A percentile compares a stretch with the other conserved stretches of the same genome.
Evolutionary conservation across 495 filamentous ascomycete species (phyloP).

Genomic region (Penicillium riverlandense): DNA sequence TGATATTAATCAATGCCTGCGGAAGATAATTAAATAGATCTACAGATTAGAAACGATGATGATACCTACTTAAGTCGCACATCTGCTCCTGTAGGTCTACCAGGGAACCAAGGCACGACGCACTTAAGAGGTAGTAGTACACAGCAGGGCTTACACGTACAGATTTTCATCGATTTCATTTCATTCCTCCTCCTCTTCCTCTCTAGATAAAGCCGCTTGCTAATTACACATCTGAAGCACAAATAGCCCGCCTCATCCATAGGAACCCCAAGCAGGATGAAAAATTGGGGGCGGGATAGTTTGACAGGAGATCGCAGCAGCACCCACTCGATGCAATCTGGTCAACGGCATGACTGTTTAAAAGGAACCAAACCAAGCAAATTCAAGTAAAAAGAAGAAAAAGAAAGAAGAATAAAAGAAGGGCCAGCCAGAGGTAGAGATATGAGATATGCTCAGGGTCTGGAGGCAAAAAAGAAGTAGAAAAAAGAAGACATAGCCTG

Average conservation of each 20-base stretch:
- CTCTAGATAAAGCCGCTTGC: slow-evolving; percentile 5
- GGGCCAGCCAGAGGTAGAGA: slow-evolving; percentile 1
- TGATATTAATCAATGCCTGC: too few species aligned
- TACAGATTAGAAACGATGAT: too few species aligned
- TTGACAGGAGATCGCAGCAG: slow-evolving; percentile 9
- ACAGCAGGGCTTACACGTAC: too few species aligned
- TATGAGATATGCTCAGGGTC: slow-evolving; percentile 1
- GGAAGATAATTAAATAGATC: too few species aligned
- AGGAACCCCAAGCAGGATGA: slow-evolving; percentile 7
- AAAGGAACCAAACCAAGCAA: slow-evolving; percentile 4
- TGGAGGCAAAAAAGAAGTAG: slow-evolving; percentile 7
- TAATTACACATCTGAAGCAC: slow-evolving; percentile 20
- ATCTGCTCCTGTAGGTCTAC: too few species aligned
- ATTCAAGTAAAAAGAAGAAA: slow-evolving; percentile 10
- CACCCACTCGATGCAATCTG: slow-evolving; percentile 12
- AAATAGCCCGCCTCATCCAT: slow-evolving; percentile 2
- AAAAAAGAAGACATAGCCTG: slow-evolving; percentile 25
- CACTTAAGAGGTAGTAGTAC: too few species aligned
- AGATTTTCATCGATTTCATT: slow-evolving; percentile 15
- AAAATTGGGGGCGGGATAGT: slow-evolving; percentile 5
- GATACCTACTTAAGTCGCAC: too few species aligned
- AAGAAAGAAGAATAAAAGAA: slow-evolving; percentile 3
- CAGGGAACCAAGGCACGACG: too few species aligned
- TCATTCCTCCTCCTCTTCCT: slow-evolving; percentile 13
- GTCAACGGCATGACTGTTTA: slow-evolving; percentile 4